These are phyloP conservation scores for Russula earlei DNA, from an alignment of 768 basidiomycete species.

Conservation along the genomic window DNA sequence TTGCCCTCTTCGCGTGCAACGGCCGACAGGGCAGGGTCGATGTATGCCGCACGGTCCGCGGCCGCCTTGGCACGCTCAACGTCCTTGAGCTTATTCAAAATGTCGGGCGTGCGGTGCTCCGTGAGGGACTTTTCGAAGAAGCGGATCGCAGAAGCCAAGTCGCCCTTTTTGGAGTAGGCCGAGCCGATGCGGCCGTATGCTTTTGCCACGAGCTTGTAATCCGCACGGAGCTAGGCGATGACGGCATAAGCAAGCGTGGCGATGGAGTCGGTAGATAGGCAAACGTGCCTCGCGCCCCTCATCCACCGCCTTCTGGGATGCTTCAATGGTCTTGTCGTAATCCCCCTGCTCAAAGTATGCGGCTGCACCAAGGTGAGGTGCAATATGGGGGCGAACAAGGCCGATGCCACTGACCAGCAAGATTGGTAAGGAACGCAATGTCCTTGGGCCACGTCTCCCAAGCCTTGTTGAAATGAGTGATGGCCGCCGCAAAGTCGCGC, in stretches of 20 bases:
- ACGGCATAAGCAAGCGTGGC: neutral
- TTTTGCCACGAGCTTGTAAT: constrained; percentile 94
- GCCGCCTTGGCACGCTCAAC: constrained; percentile 73
- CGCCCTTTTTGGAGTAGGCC: constrained; percentile 73
- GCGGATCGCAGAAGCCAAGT: constrained; percentile 72
- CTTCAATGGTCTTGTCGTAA: constrained; percentile 83
- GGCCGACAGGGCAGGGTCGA: constrained; percentile 78
- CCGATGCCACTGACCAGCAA: constrained; percentile 47
- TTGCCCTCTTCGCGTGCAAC: constrained; percentile 90
- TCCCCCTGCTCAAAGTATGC: constrained; percentile 92
- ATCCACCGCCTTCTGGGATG: constrained; percentile 93
- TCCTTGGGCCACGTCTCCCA: constrained; percentile 95
- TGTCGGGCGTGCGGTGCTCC: constrained; percentile 92
- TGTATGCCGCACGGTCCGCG: constrained; percentile 70
- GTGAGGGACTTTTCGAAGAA: constrained; percentile 89
- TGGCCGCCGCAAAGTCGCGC: constrained; percentile 71
- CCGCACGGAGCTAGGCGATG: constrained; percentile 58
- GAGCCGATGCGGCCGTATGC: constrained; percentile 85
- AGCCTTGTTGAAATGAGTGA: constrained; percentile 68
- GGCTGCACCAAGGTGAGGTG: constrained; percentile 36
- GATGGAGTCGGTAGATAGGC: neutral
- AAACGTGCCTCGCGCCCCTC: constrained; percentile 69
- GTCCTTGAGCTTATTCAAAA: constrained; percentile 83
- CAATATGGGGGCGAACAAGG: neutral
- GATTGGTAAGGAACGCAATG: constrained; percentile 86